Base-by-base conservation (phyloP, 306 rosid genomes). In the Fragaria ananassa region DNA sequence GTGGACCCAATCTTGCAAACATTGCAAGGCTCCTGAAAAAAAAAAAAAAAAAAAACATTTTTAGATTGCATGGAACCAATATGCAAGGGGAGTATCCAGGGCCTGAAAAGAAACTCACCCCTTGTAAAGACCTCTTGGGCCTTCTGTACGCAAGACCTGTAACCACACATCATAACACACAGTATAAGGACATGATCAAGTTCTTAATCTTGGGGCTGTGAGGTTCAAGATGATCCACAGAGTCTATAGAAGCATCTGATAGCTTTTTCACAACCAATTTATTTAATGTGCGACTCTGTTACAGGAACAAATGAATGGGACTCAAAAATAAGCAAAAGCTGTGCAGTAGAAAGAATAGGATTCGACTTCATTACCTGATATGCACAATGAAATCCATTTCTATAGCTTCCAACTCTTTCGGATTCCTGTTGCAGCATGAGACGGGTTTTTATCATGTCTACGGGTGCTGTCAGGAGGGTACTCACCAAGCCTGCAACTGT, bases 361-460 rank as follows among this genome's bases (percentile, higher is more conserved):
- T 56, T 78, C 1, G 17, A 64, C 14, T 35, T 37, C 12, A 73
- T 37, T 81, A 90, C 98, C 97, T 89, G 88, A 78, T 90, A 90
- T 47, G 92, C 97, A 77, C 97, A 95, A 45, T 95, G 93, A 73
- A 95, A 85, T 71, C 97, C 99, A 14, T 81, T 93, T 81, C 74
- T 92, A 74, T 95, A 92, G 76, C 62, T 82, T 80, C 85, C 84
- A 62, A 70, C 77, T 51, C 60, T 77, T 72, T 83, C 68, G 62
- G 92, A 91, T 86, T 82, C 91, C 47, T 91, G 85, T 82, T 95
- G 97, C 85, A 95, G 84, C 99, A 95, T 92, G 76, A 95, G 97
- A 78, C 97, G 97, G 70, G 97, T 95, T 87, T 95, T 95, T 65
- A 90, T 81, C 96, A 91, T 95, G 88, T 95, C 99, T 77, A 92